These are phyloP conservation scores for Sugiyamaella chiloensis DNA, from an alignment of 805 yeast genomes.

Conservation along the genomic window DNA sequence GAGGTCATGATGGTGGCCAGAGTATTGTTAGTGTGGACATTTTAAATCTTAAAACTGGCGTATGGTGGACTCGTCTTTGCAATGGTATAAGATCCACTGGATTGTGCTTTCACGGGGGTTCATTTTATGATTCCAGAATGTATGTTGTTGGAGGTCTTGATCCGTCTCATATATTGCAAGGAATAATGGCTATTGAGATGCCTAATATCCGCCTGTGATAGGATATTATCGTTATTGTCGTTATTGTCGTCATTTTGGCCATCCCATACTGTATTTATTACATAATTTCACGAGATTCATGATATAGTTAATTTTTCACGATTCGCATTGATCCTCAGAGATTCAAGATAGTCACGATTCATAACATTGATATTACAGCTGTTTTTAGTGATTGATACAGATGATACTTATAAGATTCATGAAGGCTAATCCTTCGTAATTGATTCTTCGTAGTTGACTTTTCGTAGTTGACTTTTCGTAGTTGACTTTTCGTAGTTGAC, in stretches of 20 bases:
- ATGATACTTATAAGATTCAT: too few species aligned
- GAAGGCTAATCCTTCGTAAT: too few species aligned
- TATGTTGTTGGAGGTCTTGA: constrained; percentile 26
- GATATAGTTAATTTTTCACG: too few species aligned
- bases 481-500: too few species aligned
- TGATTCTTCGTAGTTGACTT: not conserved
- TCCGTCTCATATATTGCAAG: constrained; percentile 14
- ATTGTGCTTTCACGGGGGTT: constrained; percentile 21
- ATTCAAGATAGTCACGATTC: too few species aligned
- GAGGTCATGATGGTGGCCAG: constrained; percentile 27
- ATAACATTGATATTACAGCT: too few species aligned
- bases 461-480: not conserved
- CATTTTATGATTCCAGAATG: constrained; percentile 21
- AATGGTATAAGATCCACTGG: constrained; percentile 24
- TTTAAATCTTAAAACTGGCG: constrained; percentile 15
- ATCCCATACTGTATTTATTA: too few species aligned
- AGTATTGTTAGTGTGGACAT: constrained; percentile 17
- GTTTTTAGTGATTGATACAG: too few species aligned
- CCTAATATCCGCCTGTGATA: constrained; percentile 13
- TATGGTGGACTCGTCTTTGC: constrained; percentile 20
- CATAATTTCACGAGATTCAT: too few species aligned
- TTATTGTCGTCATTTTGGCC: too few species aligned
- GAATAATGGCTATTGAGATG: constrained; percentile 22
- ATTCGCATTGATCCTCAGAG: too few species aligned
- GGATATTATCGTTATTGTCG: too few species aligned